phyloP scores from a whole-genome alignment of 2,329 filamentous ascomycete genomes.

The Pyrenochaeta sp. region DNA sequence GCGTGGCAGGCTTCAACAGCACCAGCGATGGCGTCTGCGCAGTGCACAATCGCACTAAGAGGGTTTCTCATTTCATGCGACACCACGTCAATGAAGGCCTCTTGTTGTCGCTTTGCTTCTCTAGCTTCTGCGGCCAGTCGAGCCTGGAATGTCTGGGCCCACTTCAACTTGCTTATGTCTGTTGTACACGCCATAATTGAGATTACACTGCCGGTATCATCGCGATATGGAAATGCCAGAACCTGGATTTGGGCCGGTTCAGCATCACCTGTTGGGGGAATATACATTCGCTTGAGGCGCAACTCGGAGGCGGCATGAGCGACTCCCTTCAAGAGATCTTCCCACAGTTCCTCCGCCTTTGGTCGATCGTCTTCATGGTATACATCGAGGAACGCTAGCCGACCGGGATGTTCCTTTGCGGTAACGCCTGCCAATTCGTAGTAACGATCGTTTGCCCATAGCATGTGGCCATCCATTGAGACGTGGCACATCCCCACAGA shows the following conservation, averaged over 20 bases:
- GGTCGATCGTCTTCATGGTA: conserved; percentile 38
- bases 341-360: conserved; percentile 37
- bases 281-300: conserved; percentile 42
- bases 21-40: conserved; percentile 53
- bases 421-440: conserved; percentile 37
- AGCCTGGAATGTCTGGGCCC: conserved; percentile 50
- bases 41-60: conserved; percentile 55
- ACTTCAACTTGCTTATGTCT: conserved; percentile 51
- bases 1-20: conserved; percentile 42
- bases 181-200: conserved; percentile 51
- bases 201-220: conserved; percentile 38
- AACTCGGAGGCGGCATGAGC: conserved; percentile 39
- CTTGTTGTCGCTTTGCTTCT: conserved; percentile 51
- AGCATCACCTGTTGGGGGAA: conserved; percentile 38
- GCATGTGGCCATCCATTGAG: conserved; percentile 37
- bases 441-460: conserved; percentile 49
- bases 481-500: conserved; percentile 47
- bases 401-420: conserved; percentile 21
- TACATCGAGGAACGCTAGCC: conserved; percentile 34
- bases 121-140: conserved; percentile 48
- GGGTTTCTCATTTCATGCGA: conserved; percentile 59
- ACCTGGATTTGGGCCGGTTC: conserved; percentile 43
- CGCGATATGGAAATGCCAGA: conserved; percentile 46
- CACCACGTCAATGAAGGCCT: conserved; percentile 51
- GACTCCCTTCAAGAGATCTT: conserved; percentile 28